Base-by-base conservation (phyloP, 2,329 filamentous ascomycete species). In the Trichoderma sp. region DNA sequence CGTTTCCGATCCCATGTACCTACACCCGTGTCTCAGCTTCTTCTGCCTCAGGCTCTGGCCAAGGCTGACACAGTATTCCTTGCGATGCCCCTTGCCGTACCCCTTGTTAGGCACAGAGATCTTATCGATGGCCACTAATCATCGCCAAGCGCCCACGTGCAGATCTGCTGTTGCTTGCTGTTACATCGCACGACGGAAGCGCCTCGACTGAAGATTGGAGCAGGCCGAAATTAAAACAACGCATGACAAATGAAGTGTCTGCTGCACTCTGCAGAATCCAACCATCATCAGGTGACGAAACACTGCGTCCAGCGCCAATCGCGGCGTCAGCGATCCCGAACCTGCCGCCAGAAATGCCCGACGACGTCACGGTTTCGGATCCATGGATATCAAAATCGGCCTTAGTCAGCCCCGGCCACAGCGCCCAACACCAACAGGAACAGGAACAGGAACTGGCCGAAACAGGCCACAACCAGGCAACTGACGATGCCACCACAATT, bases 291-390 rank as follows among this genome's bases (percentile, higher is more conserved):
- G 37, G 17, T 57, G 39, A 57, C 29, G 35, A 32, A 35, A 13
- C 32, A 7, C 27, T 39, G 48, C 9, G 37, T 37, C 32, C 25
- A 52, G 29, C 19, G 10, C 15, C 19, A 53, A 35, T 39, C n/a
- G 3, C 61, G 50, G 50, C 34, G 50, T 64, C 50, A 54, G 63
- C 52, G 63, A 65, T 56, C 17, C 63, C 63, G 63, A 57, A 17
- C 27, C 15, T 65, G 52, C 63, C 63, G 63, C 52, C 52, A 57
- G 10, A 12, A 12, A 39, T 56, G 27, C 25, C 61, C 34, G 17
- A 32, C 50, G 50, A 64, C 48, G 50, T 64, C 63, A 65, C 35
- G 17, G 15, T 17, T 35, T 45, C n/a, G n/a, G n/a, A n/a, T n/a
- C n/a, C n/a, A n/a, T 9, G 42, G 10, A 48, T 19, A n/a, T 27